phyloP scores from a whole-genome alignment of 23 red algal genomes.

The Gracilaria vermiculophylla region DNA sequence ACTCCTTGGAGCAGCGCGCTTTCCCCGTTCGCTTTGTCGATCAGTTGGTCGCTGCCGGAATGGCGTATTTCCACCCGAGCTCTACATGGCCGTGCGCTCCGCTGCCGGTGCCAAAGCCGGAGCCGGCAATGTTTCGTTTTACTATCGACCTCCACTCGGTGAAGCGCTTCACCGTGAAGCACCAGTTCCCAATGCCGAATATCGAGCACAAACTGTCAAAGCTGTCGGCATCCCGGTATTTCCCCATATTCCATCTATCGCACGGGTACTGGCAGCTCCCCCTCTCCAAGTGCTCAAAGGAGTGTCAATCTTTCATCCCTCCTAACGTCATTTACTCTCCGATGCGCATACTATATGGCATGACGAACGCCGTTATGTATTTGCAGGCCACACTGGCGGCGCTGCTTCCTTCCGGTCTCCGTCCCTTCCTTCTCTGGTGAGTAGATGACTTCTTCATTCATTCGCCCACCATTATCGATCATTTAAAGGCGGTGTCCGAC shows the following conservation, averaged over 20 bases:
- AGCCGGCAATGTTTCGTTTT: background rate
- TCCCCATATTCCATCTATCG: background rate
- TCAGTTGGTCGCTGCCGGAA: background rate
- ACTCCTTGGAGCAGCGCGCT: background rate
- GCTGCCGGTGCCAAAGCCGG: background rate
- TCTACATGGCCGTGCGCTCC: background rate
- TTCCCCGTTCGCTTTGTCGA: background rate
- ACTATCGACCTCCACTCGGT: background rate
- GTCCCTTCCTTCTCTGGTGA: background rate
- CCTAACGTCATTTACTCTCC: background rate
- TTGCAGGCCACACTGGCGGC: background rate
- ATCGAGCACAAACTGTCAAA: background rate
- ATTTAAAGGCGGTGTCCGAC: background rate
- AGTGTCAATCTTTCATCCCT: background rate
- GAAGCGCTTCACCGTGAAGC: background rate
- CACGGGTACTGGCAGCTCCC: conserved; percentile 24
- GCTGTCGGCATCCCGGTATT: background rate
- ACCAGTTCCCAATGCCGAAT: background rate
- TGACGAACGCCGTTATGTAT: background rate
- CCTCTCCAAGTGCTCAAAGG: background rate
- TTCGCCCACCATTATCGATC: background rate
- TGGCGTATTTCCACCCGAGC: background rate
- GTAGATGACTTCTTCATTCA: conserved; percentile 7
- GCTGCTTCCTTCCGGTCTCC: background rate
- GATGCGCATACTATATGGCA: background rate